Base-by-base conservation (phyloP, 306 rosid genomes). In the Vigna unguiculata region DNA sequence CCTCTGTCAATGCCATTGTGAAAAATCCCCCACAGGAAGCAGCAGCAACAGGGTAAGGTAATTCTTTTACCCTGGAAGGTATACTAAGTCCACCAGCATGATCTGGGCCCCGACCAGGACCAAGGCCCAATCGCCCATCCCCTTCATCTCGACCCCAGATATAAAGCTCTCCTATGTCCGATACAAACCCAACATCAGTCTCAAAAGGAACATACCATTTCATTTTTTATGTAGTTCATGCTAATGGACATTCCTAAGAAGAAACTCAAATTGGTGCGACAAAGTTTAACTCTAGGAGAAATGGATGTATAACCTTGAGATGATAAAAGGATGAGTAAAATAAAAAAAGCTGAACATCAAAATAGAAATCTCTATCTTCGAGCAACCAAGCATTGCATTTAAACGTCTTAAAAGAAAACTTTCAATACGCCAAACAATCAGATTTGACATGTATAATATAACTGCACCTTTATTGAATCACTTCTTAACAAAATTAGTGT, bases 61-160 rank as follows among this genome's bases (percentile, higher is more conserved):
- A 85, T 79, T 88, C 93, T 79, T 75, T 87, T 58, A 92, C 96
- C 85, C 87, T 90, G 82, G 85, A 88, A 69, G 97, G 97, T 76
- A 83, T 82, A 78, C 97, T 89, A 78, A 88, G 87, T 46, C 99
- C 97, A 46, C 97, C 99, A 34, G 91, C 93, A 43, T 92, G 96
- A 79, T 90, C 88, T 74, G 97, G 96, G 66, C 97, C 99, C 34
- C 91, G 84, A 74, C 84, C 86, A 62, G 96, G 96, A 84, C 98
- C 98, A 74, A 95, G 93, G 60, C 97, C 98, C 83, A 95, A 92
- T 77, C 97, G 88, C 47, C 98, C 98, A 65, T 95, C 97, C 52
- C 94, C 97, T 87, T 92, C 97, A 69, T 95, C 98, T 80, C 98
- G 89, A 65, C 98, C 98, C 97, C 98, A 95, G 25, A 86, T 86